Evolutionary conservation across 2,329 filamentous ascomycete species (phyloP).

Genomic region (Penicillium sp.): DNA sequence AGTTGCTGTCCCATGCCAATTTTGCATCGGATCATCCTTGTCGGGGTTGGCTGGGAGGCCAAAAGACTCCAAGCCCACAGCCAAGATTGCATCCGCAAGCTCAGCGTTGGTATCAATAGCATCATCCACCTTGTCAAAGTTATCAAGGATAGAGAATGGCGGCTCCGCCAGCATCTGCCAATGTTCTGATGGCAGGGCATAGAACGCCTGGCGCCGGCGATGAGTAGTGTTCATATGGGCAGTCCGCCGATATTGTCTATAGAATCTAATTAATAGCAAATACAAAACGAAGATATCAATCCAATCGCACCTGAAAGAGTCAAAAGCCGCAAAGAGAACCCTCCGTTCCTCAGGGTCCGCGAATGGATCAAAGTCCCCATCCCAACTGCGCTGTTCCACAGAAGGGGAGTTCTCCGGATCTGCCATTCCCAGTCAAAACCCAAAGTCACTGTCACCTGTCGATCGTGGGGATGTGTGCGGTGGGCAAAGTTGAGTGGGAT

Average conservation of each 20-base stretch:
- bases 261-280: conserved; percentile 3
- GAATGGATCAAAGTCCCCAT: conserved; percentile 58
- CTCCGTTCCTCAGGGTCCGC: conserved; percentile 72
- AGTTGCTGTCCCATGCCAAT: conserved; percentile 67
- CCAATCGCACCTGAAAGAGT: conserved; percentile 75
- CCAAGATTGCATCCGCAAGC: conserved; percentile 71
- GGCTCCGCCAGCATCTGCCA: conserved; percentile 74
- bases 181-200: conserved; percentile 76
- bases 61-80: conserved; percentile 63
- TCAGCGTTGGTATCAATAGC: conserved; percentile 85
- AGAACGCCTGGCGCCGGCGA: conserved; percentile 84
- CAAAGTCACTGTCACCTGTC: too few relatives aligned
- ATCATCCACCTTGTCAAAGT: conserved; percentile 70
- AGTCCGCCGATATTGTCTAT: conserved; percentile 73
- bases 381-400: conserved; percentile 42
- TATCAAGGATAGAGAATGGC: conserved; percentile 77
- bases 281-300: background rate
- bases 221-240: conserved; percentile 91
- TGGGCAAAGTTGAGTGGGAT: conserved; percentile 15
- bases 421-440: conserved; percentile 5
- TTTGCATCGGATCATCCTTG: conserved; percentile 41
- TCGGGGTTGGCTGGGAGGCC: conserved; percentile 43
- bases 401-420: conserved; percentile 3
- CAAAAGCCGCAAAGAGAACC: conserved; percentile 74
- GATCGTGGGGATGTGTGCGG: conserved; percentile 8